Evolutionary conservation across 2,329 filamentous ascomycete species (phyloP).

Genomic region (Aspergillus sp.): DNA sequence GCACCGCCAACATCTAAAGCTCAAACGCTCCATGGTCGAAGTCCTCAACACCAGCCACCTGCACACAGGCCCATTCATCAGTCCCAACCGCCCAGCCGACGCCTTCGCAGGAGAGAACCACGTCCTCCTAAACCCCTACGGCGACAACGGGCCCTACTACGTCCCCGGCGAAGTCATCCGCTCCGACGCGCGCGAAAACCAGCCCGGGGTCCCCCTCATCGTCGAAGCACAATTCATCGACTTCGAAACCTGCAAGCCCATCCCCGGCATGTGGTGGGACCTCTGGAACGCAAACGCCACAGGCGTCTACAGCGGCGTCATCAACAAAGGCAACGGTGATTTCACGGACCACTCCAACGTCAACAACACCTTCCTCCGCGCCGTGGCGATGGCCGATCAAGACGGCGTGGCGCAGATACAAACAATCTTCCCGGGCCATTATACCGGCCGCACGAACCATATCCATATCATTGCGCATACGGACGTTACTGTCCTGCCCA

Average conservation of each 20-base stretch:
- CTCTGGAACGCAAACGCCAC: conserved; percentile 46
- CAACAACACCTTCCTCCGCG: conserved; percentile 47
- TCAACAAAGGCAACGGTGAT: conserved; percentile 39
- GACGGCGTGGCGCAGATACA: conserved; percentile 46
- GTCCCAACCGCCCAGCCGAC: too few relatives aligned
- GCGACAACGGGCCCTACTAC: too few relatives aligned
- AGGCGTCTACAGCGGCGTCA: conserved; percentile 42
- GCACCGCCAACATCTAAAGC: too few relatives aligned
- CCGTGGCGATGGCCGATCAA: conserved; percentile 43
- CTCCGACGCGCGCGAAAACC: conserved; percentile 1
- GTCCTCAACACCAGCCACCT: too few relatives aligned
- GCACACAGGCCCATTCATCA: too few relatives aligned
- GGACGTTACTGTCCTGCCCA: conserved; percentile 32
- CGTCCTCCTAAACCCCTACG: too few relatives aligned
- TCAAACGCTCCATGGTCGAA: too few relatives aligned
- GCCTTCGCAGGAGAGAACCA: too few relatives aligned
- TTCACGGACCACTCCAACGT: conserved; percentile 39
- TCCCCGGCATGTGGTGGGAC: conserved; percentile 37
- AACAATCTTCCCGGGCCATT: conserved; percentile 49
- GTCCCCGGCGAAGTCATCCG: too few relatives aligned
- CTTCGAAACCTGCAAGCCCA: conserved; percentile 42
- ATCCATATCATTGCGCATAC: conserved; percentile 32
- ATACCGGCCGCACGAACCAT: conserved; percentile 29
- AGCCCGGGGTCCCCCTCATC: conserved; percentile 41
- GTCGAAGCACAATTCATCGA: conserved; percentile 44